Percentiles rank a stretch among this genome's conserved stretches.
Conservation (phyloP, 495 filamentous ascomycete genomes). For the Neurospora sp. region DNA sequence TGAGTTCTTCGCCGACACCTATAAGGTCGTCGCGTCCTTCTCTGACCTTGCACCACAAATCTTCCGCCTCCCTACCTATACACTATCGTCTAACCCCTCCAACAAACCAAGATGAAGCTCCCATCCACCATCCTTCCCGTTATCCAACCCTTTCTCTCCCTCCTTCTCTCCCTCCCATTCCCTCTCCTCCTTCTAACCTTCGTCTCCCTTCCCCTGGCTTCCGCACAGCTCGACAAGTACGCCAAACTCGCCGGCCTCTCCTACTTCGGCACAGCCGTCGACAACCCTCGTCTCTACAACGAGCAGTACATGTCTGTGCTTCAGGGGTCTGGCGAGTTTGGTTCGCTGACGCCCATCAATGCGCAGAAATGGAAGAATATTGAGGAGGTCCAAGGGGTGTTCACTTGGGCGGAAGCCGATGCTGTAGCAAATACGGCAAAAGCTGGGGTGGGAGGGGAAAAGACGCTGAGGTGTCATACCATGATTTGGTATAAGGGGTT, state of each 20-base stretch:
- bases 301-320: slow-evolving; percentile 31
- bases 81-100: background rate
- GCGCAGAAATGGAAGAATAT: slow-evolving; percentile 38
- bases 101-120: background rate
- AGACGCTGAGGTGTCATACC: slow-evolving; percentile 45
- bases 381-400: slow-evolving; percentile 27
- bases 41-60: slow-evolving; percentile 25
- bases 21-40: slow-evolving; percentile 18
- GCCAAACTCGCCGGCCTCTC: slow-evolving; percentile 37
- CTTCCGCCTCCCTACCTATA: slow-evolving; percentile 16
- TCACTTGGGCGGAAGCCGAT: slow-evolving; percentile 40
- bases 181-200: background rate
- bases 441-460: slow-evolving; percentile 22
- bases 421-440: slow-evolving; percentile 37
- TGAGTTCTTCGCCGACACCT: slow-evolving; percentile 8
- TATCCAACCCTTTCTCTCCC: background rate
- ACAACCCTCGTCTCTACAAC: slow-evolving; percentile 45
- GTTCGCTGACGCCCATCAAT: slow-evolving; percentile 46
- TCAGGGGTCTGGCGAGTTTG: slow-evolving; percentile 39
- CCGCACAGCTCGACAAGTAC: slow-evolving; percentile 33
- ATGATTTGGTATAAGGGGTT: slow-evolving; percentile 50
- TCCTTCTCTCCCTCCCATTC: background rate
- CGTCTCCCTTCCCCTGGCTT: background rate
- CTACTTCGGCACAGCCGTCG: slow-evolving; percentile 51
- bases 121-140: background rate